Percentiles rank a stretch among this genome's conserved stretches.
Evolutionary conservation across 2,329 filamentous ascomycete species (phyloP).

Genomic region (Penicillium expansum): DNA sequence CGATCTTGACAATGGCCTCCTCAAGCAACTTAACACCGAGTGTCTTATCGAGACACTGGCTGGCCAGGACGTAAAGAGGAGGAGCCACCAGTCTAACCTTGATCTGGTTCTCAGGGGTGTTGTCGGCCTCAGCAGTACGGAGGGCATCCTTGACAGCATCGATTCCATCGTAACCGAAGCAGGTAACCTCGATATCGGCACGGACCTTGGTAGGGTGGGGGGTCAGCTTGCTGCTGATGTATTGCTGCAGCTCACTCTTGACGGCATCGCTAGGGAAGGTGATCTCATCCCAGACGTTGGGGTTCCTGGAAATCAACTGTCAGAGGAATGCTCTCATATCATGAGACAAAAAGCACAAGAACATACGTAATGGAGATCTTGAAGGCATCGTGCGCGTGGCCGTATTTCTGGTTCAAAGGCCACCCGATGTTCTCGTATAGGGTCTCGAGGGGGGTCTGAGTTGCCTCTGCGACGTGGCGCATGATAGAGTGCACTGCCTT

Average conservation of each 20-base stretch:
- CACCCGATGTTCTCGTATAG: constrained; percentile 94
- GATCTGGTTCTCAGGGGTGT: constrained; percentile 88
- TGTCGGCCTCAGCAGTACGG: constrained; percentile 84
- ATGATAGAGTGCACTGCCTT: constrained; percentile 99
- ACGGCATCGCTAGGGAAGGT: constrained; percentile 82
- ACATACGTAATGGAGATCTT: constrained; percentile 95
- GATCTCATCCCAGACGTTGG: constrained; percentile 92
- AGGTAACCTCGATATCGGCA: constrained; percentile 94
- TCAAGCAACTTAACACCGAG: constrained; percentile 80
- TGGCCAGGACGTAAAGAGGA: constrained; percentile 93
- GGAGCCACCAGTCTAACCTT: constrained; percentile 99
- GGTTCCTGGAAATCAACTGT: constrained; percentile 60
- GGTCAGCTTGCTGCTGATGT: constrained; percentile 95
- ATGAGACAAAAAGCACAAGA: neutral
- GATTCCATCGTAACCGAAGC: constrained; percentile 95
- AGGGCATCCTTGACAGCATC: constrained; percentile 95
- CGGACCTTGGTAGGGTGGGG: constrained; percentile 99
- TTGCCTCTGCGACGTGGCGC: constrained; percentile 98
- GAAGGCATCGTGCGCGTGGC: constrained; percentile 95
- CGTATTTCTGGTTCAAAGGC: constrained; percentile 97
- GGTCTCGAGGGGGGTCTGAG: constrained; percentile 85
- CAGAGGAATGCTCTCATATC: constrained; percentile 2
- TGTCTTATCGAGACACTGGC: constrained; percentile 90
- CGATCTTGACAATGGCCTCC: constrained; percentile 84
- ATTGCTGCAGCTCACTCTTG: constrained; percentile 84